Evolutionary conservation across 192 early-diverging fungal genomes (phyloP), one percentile per base, ranked within the genome.

Genomic region (Thamnidium elegans): DNA sequence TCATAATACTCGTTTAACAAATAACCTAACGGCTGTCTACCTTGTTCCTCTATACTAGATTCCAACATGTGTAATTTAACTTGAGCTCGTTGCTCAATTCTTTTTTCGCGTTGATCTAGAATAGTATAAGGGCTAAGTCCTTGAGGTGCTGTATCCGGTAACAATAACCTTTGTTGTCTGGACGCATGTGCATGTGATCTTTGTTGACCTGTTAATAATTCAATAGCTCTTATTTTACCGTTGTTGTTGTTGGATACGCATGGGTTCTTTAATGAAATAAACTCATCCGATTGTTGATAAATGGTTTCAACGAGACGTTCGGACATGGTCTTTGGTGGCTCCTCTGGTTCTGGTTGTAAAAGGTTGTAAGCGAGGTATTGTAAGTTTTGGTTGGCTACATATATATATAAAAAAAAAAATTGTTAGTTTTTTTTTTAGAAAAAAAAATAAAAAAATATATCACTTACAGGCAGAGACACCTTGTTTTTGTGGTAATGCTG

Each of bases 51-150:
- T 30, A 77, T 67, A 36, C n/a, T 59, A 7, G 36, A 45, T 3
- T 83, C 82, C 7, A 93, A 72, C 8, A 69, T 65, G 55, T 87
- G 81, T 7, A 96, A 79, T 69, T 89, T 89, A 42, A 81, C 55
- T 26, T 95, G 91, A 58, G 94, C 84, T n/a, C 91, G 78, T 5
- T 77, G 76, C 14, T 72, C 66, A 21, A 90, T 81, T 26, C 80
- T 76, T 55, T 77, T 79, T 51, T 97, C 92, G 21, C 91, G 86
- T 80, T 97, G 93, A 21, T 81, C 71, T 3, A 86, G 71, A 56
- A 99, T 70, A 1, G 84, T 85, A 30, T 84, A 71, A 6, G 92
- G 87, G 63, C 96, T 94, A 32, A 99, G 78, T 3, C 89, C 89
- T n/a, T 70, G 66, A 3, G 93, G 93, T 15, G 83, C 79, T 15